Evolutionary conservation across 2,329 filamentous ascomycete species (phyloP).

Genomic region (Colletotrichum sp.): DNA sequence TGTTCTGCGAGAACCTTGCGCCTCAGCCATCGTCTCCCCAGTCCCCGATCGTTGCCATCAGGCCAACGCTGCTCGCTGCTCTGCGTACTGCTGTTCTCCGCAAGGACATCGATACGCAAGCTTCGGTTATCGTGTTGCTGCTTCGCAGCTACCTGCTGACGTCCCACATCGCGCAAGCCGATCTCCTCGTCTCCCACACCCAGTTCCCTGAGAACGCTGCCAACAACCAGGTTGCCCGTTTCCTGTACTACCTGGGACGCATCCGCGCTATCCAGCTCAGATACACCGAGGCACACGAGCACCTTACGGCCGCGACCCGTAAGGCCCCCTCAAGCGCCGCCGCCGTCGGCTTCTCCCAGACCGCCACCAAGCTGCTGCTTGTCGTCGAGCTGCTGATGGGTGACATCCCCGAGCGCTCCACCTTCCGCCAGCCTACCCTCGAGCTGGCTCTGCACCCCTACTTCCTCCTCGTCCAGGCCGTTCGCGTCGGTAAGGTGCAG

Average conservation of each 20-base stretch:
- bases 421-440: conserved; percentile 88
- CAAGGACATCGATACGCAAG: conserved; percentile 97
- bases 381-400: conserved; percentile 98
- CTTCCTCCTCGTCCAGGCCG: conserved; percentile 90
- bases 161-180: conserved; percentile 95
- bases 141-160: conserved; percentile 96
- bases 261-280: conserved; percentile 95
- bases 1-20: conserved; percentile 91
- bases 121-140: conserved; percentile 91
- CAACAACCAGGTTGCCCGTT: conserved; percentile 97
- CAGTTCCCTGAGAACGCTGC: conserved; percentile 93
- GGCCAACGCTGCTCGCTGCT: conserved; percentile 84
- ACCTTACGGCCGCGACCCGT: conserved; percentile 89
- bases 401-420: conserved; percentile 93
- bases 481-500: conserved; percentile 94
- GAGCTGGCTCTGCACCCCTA: conserved; percentile 91
- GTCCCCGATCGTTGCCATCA: conserved; percentile 85
- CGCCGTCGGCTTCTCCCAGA: conserved; percentile 93
- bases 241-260: conserved; percentile 95
- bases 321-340: conserved; percentile 92
- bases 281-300: conserved; percentile 96
- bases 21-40: conserved; percentile 88
- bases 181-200: conserved; percentile 93
- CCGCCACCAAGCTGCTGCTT: conserved; percentile 93
- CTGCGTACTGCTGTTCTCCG: conserved; percentile 94